A percentile compares a stretch with the other conserved stretches of the same genome.
phyloP scores from a whole-genome alignment of 257 asterid species.

The Leptodermis oblonga region DNA sequence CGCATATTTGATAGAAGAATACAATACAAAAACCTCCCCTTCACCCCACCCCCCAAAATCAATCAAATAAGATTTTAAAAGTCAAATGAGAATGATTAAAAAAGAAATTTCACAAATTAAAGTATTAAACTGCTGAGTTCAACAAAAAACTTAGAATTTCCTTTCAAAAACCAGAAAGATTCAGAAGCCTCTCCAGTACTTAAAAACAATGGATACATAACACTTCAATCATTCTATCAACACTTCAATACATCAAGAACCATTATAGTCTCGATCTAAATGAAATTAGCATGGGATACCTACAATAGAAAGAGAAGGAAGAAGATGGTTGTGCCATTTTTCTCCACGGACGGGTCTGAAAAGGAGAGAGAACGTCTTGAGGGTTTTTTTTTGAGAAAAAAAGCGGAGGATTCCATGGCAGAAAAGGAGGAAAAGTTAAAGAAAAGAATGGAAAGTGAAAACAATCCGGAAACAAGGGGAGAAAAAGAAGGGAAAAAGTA shows the following conservation, averaged over 20 bases:
- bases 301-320: too few species aligned
- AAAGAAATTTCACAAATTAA: not conserved
- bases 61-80: not conserved
- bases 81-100: not conserved
- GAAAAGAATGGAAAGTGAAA: too few species aligned
- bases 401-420: too few species aligned
- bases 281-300: not conserved
- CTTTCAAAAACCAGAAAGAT: not conserved
- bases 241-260: not conserved
- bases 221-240: not conserved
- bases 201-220: not conserved
- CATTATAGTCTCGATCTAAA: not conserved
- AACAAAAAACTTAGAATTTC: not conserved
- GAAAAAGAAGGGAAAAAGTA: too few species aligned
- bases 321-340: too few species aligned
- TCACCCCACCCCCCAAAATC: not conserved
- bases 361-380: too few species aligned
- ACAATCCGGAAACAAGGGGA: too few species aligned
- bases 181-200: not conserved
- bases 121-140: not conserved
- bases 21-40: too few species aligned
- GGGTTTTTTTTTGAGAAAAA: too few species aligned
- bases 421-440: too few species aligned
- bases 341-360: too few species aligned
- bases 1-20: too few species aligned